Evolutionary conservation across 2,329 filamentous ascomycete species (phyloP).

Genomic region (Arthroderma sp.): DNA sequence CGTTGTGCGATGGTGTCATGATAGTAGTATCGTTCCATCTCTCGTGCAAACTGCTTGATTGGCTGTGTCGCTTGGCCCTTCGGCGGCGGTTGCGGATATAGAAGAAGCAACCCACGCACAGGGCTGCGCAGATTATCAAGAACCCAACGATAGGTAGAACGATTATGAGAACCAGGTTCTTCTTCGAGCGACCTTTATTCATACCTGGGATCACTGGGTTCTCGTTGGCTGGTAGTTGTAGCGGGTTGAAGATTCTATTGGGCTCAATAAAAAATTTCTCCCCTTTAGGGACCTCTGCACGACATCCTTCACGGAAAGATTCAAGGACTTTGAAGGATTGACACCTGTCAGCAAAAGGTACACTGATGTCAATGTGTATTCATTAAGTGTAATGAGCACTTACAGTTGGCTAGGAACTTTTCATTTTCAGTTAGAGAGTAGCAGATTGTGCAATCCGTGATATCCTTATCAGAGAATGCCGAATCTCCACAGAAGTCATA

Average conservation of each 20-base stretch:
- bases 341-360: constrained; percentile 6
- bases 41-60: constrained; percentile 22
- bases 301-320: constrained; percentile 36
- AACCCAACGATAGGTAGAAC: constrained; percentile 35
- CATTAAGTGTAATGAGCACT: neutral
- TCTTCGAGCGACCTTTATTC: constrained; percentile 11
- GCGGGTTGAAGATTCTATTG: constrained; percentile 31
- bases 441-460: constrained; percentile 33
- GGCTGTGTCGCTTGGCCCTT: constrained; percentile 20
- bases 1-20: constrained; percentile 17
- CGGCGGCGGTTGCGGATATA: constrained; percentile 34
- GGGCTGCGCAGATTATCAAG: constrained; percentile 25
- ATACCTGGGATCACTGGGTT: constrained; percentile 17
- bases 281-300: constrained; percentile 27
- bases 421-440: constrained; percentile 33
- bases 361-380: neutral
- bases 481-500: constrained; percentile 29
- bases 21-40: constrained; percentile 27
- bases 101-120: constrained; percentile 31
- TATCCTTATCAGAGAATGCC: constrained; percentile 30
- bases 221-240: constrained; percentile 26
- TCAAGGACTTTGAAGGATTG: constrained; percentile 29
- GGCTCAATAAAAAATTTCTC: constrained; percentile 30
- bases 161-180: constrained; percentile 30
- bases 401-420: constrained; percentile 35